Evolutionary conservation across 164 flowering plant genomes (phyloP), one percentile per base, ranked within the genome.

Genomic region (Dillenia turbinata): DNA sequence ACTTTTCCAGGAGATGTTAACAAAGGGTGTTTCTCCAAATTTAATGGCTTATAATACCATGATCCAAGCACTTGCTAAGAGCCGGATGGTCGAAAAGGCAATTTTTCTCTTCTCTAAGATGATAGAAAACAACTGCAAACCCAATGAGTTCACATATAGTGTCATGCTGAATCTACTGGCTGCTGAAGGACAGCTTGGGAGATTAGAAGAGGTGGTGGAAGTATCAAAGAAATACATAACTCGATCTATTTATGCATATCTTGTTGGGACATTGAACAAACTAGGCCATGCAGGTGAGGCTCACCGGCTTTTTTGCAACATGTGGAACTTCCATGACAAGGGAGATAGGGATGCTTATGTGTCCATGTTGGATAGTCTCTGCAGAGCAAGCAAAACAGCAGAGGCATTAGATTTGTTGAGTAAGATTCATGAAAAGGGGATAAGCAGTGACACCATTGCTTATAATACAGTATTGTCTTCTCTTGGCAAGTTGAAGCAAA

Each of bases 251-350:
- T 87, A 88, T 71, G 85, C 95, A 2, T 94, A 79, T 71, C 86
- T 94, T 47, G 93, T 91, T 40, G 82, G 82, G 71, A 84, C 88
- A 2, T 66, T 91, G 47, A 83, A 80, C 70, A 83, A 85, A 72
- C 59, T 87, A 60, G 97, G 98, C 17, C 95, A 94, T 77, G 83
- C 90, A 40, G 78, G 79, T 71, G 98, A 94, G 75, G 95, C 97
- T 56, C 98, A 94, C 68, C 72, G 96, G 69, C 65, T 91, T n/a
- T 94, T 94, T 65, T 91, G 98, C 81, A 77, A 79, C 66, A 83
- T 91, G 98, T 94, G 97, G 98, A 75, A 43, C 65, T 81, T 74
- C 66, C 85, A 86, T 59, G 93, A 83, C 13, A 71, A 59, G 40
- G 98, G 98, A 46, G 96, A 94, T 73, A 79, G 78, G 70, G 87